Conservation (phyloP, 2,329 filamentous ascomycete species). For the Cladosporium colombiae region DNA sequence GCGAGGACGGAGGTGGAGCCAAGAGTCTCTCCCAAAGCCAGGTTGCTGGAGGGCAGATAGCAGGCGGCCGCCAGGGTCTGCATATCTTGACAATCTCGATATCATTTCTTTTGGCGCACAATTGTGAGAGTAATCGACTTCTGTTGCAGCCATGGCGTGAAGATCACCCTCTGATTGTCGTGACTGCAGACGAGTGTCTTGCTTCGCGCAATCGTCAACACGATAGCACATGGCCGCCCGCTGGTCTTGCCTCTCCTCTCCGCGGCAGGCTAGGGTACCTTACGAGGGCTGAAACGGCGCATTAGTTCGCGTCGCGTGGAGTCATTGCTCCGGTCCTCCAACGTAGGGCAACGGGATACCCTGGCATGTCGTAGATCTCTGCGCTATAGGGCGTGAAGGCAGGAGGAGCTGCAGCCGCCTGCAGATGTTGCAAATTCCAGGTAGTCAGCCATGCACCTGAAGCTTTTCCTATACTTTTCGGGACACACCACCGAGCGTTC, state of each 20-base stretch:
- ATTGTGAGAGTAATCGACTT: not conserved
- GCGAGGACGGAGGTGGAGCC: not conserved
- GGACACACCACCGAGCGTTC: not conserved
- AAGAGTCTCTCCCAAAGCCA: not conserved
- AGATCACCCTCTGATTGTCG: not conserved
- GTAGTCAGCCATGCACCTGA: not conserved
- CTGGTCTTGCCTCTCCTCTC: not conserved
- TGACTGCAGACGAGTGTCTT: not conserved
- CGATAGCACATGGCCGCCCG: constrained; percentile 1
- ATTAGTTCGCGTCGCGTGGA: not conserved
- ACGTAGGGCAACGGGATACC: not conserved
- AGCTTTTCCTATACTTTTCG: not conserved
- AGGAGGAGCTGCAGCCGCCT: not conserved
- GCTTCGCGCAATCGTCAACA: not conserved
- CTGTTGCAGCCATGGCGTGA: not conserved
- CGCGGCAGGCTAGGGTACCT: not conserved
- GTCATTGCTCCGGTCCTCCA: constrained; percentile 1
- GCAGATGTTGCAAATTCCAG: not conserved
- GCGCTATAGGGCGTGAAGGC: not conserved
- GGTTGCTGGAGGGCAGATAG: constrained; percentile 18
- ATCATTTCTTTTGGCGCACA: not conserved
- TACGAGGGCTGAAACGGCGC: not conserved
- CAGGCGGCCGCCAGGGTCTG: constrained; percentile 4
- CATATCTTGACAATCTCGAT: constrained; percentile 17
- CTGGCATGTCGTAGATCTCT: not conserved